Evolutionary conservation across 2,329 filamentous ascomycete species (phyloP), one percentile per base, ranked within the genome.

Genomic region (Diaporthe vexans): DNA sequence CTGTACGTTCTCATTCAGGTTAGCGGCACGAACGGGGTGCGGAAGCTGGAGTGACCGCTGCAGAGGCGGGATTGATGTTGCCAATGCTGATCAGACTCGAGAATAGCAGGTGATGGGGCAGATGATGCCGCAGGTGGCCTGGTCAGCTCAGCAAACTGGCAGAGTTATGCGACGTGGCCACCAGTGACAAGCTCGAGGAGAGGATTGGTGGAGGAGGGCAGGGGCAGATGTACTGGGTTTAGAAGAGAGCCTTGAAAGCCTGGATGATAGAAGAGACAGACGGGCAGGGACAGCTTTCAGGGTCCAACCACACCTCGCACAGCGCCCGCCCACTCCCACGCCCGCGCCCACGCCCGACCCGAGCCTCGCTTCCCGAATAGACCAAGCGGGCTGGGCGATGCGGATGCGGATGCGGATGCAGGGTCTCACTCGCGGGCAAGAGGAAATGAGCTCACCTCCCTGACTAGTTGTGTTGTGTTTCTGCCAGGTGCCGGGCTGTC

Each of bases 1-100:
- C 61, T 74, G 46, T n/a, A 26, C 11, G 63, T 21, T 46, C 71
- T 24, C 54, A 8, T 74, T 74, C 54, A 74, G 74, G 37, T 74
- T 76, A 76, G 72, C 72, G 72, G 72, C 68, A 43, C 17, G 61
- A 51, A 63, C 56, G 61, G 33, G 67, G 52, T 68, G 43, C 26
- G 70, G 52, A 4, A 24, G 26, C 43, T 48, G 35, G 61, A 15
- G 46, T 9, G 58, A 40, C 9, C 26, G n/a, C 59, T 48, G 37
- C 17, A 48, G 37, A 52, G 40, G 11, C 26, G 43, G 43, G 24
- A 33, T 58, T 26, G 61, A 21, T 57, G 71, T 33, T 52, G 46
- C 46, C 46, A 48, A n/a, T 51, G 63, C 63, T 68, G 48, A 54
- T 68, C 48, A 24, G 46, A 26, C n/a, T 51, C 29, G 11, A 54